Evolutionary conservation across 306 rosid species (phyloP), one percentile per base, ranked within the genome.

Genomic region (Argentina anserina): DNA sequence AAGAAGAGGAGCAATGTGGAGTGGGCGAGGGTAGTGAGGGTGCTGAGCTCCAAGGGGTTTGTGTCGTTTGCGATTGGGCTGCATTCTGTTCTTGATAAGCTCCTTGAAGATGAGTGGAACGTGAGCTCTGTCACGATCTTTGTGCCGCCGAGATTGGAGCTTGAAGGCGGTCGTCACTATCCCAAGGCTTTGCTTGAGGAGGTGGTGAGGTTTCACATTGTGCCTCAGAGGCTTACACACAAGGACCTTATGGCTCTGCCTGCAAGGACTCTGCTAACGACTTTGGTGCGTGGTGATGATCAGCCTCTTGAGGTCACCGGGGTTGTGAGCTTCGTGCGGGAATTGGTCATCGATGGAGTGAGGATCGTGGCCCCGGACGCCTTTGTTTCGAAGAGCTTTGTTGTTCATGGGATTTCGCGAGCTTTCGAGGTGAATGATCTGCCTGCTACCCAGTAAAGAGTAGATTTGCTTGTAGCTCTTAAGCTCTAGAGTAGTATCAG

Each of bases 361-460:
- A 78, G 86, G 66, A 78, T 93, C 43, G 90, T 84, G 63, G 84
- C 72, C 7, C 90, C 96, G 23, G 93, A 90, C 15, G 42, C 84
- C 61, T 76, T 81, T 8, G 43, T 55, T 72, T 93, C 96, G 0
- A 79, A 82, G 15, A 89, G 72, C 25, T 86, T 86, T 49, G 89
- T 80, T 0, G 70, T 93, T 72, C 98, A 90, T 82, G 97, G 96
- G 64, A 90, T 90, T 75, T 84, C 93, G 21, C 72, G 73, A 72
- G 86, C 92, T 80, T 80, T 93, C 21, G 67, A 84, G 56, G 67
- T 79, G 73, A 46, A 56, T 3, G 75, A 78, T 67, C 36, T 60
- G 69, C 68, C 77, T 59, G 42, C 41, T 10, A 47, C 39, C 9
- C 34, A 12, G 2, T 58, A 14, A 13, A 12, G 63, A 58, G 63